Evolutionary conservation across 2,329 filamentous ascomycete species (phyloP).

Genomic region (Diplocarpon mali): DNA sequence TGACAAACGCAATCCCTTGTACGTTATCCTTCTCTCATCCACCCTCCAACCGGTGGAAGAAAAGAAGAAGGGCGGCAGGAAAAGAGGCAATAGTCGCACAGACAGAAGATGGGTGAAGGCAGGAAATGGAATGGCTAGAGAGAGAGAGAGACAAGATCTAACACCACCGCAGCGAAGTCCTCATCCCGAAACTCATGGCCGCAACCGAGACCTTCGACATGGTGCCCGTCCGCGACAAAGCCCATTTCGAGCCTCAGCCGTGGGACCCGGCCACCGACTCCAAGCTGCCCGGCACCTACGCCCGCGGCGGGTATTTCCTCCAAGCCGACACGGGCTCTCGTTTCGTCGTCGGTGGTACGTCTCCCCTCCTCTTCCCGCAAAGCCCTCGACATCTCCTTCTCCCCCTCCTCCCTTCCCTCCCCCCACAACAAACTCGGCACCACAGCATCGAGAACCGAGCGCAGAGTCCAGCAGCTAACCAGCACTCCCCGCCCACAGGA

Average conservation of each 20-base stretch:
- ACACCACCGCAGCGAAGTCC: slow-evolving; percentile 16
- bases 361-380: slow-evolving; percentile 23
- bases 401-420: too few species aligned
- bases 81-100: too few species aligned
- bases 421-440: too few species aligned
- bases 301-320: slow-evolving; percentile 37
- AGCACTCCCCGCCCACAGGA: slow-evolving; percentile 19
- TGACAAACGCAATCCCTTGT: slow-evolving; percentile 40
- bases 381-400: too few species aligned
- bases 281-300: slow-evolving; percentile 28
- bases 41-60: not conserved
- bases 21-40: slow-evolving; percentile 10
- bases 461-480: too few species aligned
- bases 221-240: slow-evolving; percentile 38
- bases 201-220: slow-evolving; percentile 46
- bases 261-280: slow-evolving; percentile 33
- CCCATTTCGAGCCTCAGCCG: slow-evolving; percentile 33
- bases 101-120: too few species aligned
- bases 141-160: not conserved
- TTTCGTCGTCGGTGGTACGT: slow-evolving; percentile 35
- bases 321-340: slow-evolving; percentile 33
- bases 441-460: too few species aligned
- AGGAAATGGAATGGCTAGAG: too few species aligned
- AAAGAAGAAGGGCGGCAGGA: too few species aligned
- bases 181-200: slow-evolving; percentile 44